Base-by-base conservation (phyloP, 345 rosid genomes). In the Mangifera indica region DNA sequence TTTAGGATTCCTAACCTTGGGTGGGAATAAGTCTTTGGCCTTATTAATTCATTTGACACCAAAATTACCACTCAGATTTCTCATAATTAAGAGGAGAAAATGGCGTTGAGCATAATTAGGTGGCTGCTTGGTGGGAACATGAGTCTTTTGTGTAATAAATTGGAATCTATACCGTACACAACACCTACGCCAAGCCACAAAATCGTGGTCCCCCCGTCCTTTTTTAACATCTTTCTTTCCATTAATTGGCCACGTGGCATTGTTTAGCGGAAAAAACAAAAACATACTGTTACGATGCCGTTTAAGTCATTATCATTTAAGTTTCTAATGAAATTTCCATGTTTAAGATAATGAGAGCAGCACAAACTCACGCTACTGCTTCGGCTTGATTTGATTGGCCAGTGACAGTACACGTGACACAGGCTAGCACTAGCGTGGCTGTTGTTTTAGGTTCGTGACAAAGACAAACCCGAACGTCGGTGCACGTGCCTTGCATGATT, bases 391-490 rank as follows among this genome's bases (percentile, higher is more conserved):
- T n/a, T 46, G 73, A 61, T 49, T 70, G 65, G 59, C 59, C 10
- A 59, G 25, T 24, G 45, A 57, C 13, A 0, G 18, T 57, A 17
- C 64, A 44, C 64, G 64, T 57, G 72, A 24, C 62, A 24, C 2
- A 8, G 12, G 12, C 2, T 14, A 11, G 45, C 3, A 25, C 54
- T 52, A 34, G 60, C 71, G n/a, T 13, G 61, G 61, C 48, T 55
- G 52, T 55, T 9, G 52, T 56, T 22, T 37, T 14, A 20, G 60
- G 62, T 22, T 21, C 49, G 37, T 49, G 22, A 49, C 49, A n/a
- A 70, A 29, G 15, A 26, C 32, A 18, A 70, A 32, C 21, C 10
- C 17, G 3, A 20, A 67, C 59, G 74, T 71, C 74, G 74, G 74
- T 60, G 60, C 74, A 61, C 60, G 51, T 51, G 52, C 60, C 22